Percentiles rank a stretch among this genome's conserved stretches.
These are phyloP conservation scores for Striga hermonthica DNA, from an alignment of 305 asterid species.

Conservation along the genomic window DNA sequence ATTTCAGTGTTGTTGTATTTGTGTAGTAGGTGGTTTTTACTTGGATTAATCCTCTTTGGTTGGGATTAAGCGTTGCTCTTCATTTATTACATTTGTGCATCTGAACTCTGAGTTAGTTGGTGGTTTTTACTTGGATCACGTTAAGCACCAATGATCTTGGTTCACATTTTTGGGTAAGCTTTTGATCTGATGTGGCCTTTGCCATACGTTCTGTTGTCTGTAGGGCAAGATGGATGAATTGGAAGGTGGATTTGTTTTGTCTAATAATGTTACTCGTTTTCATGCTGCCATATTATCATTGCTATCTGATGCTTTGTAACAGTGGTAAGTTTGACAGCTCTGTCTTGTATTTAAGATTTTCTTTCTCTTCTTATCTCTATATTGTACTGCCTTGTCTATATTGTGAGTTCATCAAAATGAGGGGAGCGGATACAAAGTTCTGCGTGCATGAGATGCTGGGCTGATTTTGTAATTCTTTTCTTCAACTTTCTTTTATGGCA, in stretches of 20 bases:
- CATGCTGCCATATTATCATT: conserved; percentile 95
- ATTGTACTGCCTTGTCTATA: conserved; percentile 10
- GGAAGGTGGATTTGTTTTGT: conserved; percentile 98
- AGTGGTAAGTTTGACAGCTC: conserved; percentile 52
- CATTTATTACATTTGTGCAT: conserved; percentile 5
- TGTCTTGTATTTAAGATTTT: conserved; percentile 4
- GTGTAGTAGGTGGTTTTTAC: no score
- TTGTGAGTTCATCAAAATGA: background rate
- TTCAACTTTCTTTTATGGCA: background rate
- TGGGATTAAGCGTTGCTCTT: background rate
- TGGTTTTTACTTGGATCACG: conserved; percentile 3
- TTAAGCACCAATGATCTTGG: background rate
- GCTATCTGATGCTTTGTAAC: conserved; percentile 82
- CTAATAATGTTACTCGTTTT: conserved; percentile 83
- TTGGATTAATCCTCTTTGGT: no score
- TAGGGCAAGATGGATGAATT: conserved; percentile 97
- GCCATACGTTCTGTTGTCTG: conserved; percentile 31
- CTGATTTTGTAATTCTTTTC: conserved; percentile 14
- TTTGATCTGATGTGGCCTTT: conserved; percentile 20
- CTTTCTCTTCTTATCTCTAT: conserved; percentile 8
- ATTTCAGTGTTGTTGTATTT: background rate
- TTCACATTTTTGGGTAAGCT: conserved; percentile 9
- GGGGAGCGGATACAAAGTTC: conserved; percentile 12
- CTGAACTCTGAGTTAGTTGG: conserved; percentile 5
- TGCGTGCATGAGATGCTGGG: conserved; percentile 23